Evolutionary conservation across 2,329 filamentous ascomycete species (phyloP), one percentile per base, ranked within the genome.

Genomic region (Bipolaris cookei): DNA sequence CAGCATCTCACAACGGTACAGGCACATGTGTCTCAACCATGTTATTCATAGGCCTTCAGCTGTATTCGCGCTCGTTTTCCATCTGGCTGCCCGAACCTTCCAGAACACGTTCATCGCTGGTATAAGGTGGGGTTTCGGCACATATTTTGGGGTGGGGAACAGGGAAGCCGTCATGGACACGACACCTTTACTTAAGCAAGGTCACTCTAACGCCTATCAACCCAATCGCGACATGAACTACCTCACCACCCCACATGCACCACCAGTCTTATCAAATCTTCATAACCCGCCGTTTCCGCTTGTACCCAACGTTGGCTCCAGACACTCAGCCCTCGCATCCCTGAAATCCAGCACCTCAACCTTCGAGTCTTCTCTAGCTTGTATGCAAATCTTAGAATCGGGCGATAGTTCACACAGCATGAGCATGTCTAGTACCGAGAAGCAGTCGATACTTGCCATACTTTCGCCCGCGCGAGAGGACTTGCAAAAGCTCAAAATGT

Each of bases 401-500:
- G 41, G 23, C 13, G n/a, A 21, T n/a, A 42, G 18, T 25, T 23
- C 13, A 13, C 10, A 14, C 23, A 35, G 41, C 21, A 49, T 49
- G 46, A 5, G 2, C 1, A 14, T 41, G 14, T 46, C 44, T 30
- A 14, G 34, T 8, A n/a, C 18, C 18, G 13, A 46, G 6, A 23
- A 13, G 10, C 30, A 35, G 16, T 23, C 30, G 6, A 4, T 35
- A 6, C 16, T 21, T 42, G 16, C 10, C 21, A 4, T 63, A n/a
- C 51, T 69, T 6, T 20, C 30, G 28, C 63, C 63, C 6, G 39
- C 67, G 3, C 20, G 21, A 6, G 20, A 6, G 13, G 8, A 61
- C 1, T 45, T 67, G 7, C n/a, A 56, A 14, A 59, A 32, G 53
- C 51, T 70, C 20, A 59, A 58, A 25, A 21, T 20, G 8, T 49